Percentiles rank a stretch among this genome's conserved stretches.
phyloP scores from a whole-genome alignment of 2,329 filamentous ascomycete species.

The Tolypocladium tundrense region DNA sequence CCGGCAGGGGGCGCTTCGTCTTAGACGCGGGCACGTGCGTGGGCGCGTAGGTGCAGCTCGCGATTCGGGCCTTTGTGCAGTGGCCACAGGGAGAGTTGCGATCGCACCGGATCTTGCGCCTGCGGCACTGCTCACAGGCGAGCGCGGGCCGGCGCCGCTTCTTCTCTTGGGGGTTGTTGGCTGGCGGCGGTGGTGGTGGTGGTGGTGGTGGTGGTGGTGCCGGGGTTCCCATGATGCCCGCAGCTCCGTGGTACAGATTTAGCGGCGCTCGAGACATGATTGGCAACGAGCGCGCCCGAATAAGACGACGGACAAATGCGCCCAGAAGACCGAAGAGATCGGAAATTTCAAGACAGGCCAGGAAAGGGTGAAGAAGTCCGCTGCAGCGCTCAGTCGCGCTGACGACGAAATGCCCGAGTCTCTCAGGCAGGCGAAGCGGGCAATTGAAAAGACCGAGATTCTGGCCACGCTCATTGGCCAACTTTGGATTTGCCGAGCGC shows the following conservation, averaged over 20 bases:
- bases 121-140: slow-evolving; percentile 48
- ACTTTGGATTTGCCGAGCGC: background rate
- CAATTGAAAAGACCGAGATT: background rate
- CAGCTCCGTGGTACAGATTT: background rate
- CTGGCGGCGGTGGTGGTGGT: slow-evolving; percentile 1
- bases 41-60: slow-evolving; percentile 42
- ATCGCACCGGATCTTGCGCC: slow-evolving; percentile 52
- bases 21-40: slow-evolving; percentile 20
- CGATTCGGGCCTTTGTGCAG: slow-evolving; percentile 45
- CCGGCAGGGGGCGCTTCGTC: background rate
- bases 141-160: slow-evolving; percentile 29
- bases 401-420: background rate
- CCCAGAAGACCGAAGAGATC: background rate
- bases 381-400: background rate
- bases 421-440: background rate
- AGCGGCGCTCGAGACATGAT: background rate
- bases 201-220: slow-evolving; percentile 1
- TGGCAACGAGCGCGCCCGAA: background rate
- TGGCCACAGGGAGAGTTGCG: slow-evolving; percentile 48
- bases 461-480: background rate
- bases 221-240: background rate
- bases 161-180: slow-evolving; percentile 13
- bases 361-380: background rate
- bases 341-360: background rate
- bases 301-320: background rate